Evolutionary conservation across 805 yeast genomes (phyloP), one percentile per base, ranked within the genome.

Genomic region (Kuraishia borneana): DNA sequence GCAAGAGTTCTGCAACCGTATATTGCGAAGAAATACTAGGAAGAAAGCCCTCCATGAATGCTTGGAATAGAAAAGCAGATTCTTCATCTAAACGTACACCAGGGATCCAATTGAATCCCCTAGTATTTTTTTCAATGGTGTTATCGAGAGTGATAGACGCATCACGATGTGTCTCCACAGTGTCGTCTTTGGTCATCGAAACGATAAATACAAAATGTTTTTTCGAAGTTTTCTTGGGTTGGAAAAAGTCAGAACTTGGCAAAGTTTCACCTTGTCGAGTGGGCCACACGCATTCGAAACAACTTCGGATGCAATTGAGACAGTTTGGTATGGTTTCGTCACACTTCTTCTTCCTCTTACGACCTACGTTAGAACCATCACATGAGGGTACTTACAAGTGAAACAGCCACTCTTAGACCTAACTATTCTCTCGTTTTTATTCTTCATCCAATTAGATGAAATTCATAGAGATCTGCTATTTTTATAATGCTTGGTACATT

Each of bases 21-120:
- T 55, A 44, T 37, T 63, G 68, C 1, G 70, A 66, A 1, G 65
- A 60, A 7, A 64, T 47, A 3, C 62, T 46, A 5, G 56, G 56
- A 39, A 67, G 54, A 40, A 63, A 65, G 2, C 63, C 64, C 30
- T 57, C 53, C 5, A 57, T 48, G 38, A 65, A 64, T 3, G 60
- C 61, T 39, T 55, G 50, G 37, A 49, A 54, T 18, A 48, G 35
- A 17, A 41, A 35, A 1, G 50, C 46, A 26, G 17, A 26, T 22
- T 13, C 39, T 10, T 26, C 32, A 5, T 36, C 33, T 13, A 42
- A 29, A n/a, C 23, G 13, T 9, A 36, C 40, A 30, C 39, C 35
- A 2, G 45, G 42, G 17, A 40, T 42, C 45, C 45, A 42, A 3
- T 31, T 22, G 29, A 21, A 31, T 10, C 34, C 34, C 7, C 19